A percentile compares a stretch with the other conserved stretches of the same genome.
Evolutionary conservation across 192 early-diverging fungal genomes (phyloP).

Genomic region (Backusella westeae): DNA sequence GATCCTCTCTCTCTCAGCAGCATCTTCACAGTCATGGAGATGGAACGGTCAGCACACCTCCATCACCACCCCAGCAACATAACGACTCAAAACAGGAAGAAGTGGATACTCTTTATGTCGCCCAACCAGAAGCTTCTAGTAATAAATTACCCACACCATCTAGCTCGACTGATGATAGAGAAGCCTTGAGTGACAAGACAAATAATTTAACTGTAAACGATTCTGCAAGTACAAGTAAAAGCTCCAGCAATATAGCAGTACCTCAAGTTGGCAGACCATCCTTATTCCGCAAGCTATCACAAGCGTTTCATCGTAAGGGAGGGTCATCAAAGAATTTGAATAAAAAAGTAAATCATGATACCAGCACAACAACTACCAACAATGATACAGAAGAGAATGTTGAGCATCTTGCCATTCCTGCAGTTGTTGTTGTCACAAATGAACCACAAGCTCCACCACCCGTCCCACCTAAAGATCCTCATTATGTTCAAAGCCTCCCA

Average conservation of each 20-base stretch:
- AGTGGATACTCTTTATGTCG: not conserved
- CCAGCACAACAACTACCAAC: not conserved
- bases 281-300: conserved; percentile 14
- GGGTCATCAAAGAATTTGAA: conserved; percentile 8
- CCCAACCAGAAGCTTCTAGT: not conserved
- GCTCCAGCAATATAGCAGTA: not conserved
- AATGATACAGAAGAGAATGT: not conserved
- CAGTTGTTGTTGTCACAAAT: not conserved
- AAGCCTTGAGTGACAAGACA: not conserved
- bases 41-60: not conserved
- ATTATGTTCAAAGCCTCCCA: not conserved
- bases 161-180: not conserved
- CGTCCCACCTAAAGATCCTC: conserved; percentile 7
- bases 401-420: not conserved
- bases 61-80: conserved; percentile 3
- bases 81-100: not conserved
- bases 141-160: conserved; percentile 9
- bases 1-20: conserved; percentile 22
- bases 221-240: not conserved
- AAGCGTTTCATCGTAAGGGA: conserved; percentile 11
- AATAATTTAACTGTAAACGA: not conserved
- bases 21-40: not conserved
- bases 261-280: conserved; percentile 3
- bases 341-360: not conserved
- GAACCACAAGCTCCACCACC: not conserved